These are phyloP conservation scores for Suillus sp. DNA, from an alignment of 768 basidiomycete genomes.

Conservation along the genomic window DNA sequence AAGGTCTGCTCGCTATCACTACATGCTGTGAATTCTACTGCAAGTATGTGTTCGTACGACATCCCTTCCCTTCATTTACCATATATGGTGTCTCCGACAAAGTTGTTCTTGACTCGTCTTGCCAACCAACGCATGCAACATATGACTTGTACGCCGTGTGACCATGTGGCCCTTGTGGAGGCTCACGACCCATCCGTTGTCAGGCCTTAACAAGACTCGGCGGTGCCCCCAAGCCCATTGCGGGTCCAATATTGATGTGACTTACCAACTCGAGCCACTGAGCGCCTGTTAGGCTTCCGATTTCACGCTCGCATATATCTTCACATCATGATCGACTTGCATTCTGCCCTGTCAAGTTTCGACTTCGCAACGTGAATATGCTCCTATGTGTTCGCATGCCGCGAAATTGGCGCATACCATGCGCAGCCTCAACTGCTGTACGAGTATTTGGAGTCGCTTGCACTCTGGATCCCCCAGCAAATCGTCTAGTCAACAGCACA, in stretches of 20 bases:
- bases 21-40: neutral
- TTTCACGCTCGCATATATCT: slow-evolving; percentile 2
- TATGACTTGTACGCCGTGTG: neutral
- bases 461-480: neutral
- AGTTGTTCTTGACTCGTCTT: neutral
- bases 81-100: neutral
- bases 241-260: neutral
- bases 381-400: neutral
- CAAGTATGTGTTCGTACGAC: slow-evolving; percentile 2
- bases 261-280: neutral
- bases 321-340: slow-evolving; percentile 8
- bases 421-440: neutral
- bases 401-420: neutral
- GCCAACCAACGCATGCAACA: slow-evolving; percentile 5
- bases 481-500: neutral
- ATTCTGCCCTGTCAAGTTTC: neutral
- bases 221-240: neutral
- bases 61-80: neutral
- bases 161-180: neutral
- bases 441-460: neutral
- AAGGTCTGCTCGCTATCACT: neutral
- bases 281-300: slow-evolving; percentile 6
- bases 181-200: neutral
- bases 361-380: neutral
- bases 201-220: neutral